Percentiles rank a stretch among this genome's conserved stretches.
These are phyloP conservation scores for Rhododendron mucronatum DNA, from an alignment of 148 eudicot species.

Conservation along the genomic window DNA sequence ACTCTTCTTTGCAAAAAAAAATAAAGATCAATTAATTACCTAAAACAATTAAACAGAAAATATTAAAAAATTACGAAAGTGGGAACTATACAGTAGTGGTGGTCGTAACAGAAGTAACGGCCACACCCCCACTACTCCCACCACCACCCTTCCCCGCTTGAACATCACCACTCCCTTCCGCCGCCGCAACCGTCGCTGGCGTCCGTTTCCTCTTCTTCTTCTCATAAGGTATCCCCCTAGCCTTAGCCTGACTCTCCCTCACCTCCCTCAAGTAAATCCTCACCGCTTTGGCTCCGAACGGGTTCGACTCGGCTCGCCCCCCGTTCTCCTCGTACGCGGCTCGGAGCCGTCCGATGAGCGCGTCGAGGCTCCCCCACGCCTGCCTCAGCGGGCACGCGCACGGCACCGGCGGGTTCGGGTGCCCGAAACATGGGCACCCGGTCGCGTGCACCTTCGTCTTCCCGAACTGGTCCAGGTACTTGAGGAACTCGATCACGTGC, in stretches of 20 bases:
- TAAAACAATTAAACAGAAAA: background rate
- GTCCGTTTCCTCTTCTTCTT: slow-evolving; percentile 51
- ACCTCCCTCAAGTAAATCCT: slow-evolving; percentile 46
- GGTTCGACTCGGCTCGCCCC: slow-evolving; percentile 43
- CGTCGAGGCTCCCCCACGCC: slow-evolving; percentile 77
- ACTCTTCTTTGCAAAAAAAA: background rate
- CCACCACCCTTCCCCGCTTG: background rate
- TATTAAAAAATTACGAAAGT: background rate
- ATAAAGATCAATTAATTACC: background rate
- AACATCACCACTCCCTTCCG: background rate
- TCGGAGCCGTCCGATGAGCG: slow-evolving; percentile 17
- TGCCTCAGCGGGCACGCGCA: slow-evolving; percentile 62
- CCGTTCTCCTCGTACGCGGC: slow-evolving; percentile 65
- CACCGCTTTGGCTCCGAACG: slow-evolving; percentile 48
- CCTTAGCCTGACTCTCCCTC: slow-evolving; percentile 36
- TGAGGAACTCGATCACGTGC: slow-evolving; percentile 64
- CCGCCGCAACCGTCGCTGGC: background rate
- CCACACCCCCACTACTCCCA: background rate
- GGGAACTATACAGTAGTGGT: background rate
- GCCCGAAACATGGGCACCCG: slow-evolving; percentile 59
- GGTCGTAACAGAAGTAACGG: background rate
- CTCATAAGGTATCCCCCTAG: slow-evolving; percentile 18
- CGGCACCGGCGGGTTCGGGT: slow-evolving; percentile 54
- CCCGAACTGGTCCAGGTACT: slow-evolving; percentile 68
- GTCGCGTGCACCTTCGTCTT: slow-evolving; percentile 62